Percentiles rank a stretch among this genome's conserved stretches.
phyloP scores from a whole-genome alignment of 2,329 filamentous ascomycete genomes.

The Aspergillus pseudonomiae region DNA sequence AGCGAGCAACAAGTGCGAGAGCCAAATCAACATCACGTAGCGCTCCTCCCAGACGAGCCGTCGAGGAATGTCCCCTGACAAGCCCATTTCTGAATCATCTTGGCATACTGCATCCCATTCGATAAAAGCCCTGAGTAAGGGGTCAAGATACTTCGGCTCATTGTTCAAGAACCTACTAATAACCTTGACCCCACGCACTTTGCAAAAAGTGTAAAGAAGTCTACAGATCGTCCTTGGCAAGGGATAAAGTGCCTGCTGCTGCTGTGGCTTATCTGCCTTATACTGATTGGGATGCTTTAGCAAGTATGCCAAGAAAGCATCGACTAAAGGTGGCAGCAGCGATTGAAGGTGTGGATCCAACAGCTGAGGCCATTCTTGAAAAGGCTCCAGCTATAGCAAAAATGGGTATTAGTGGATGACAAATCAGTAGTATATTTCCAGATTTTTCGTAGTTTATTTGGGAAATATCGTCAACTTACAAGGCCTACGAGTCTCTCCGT shows the following conservation, averaged over 20 bases:
- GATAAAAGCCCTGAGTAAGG: conserved; percentile 75
- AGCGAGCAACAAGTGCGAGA: conserved; percentile 77
- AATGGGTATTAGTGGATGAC: conserved; percentile 2
- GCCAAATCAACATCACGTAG: conserved; percentile 86
- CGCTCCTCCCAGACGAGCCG: conserved; percentile 80
- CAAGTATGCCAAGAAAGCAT: conserved; percentile 73
- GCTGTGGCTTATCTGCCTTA: conserved; percentile 37
- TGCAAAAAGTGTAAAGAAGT: conserved; percentile 88
- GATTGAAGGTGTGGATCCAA: conserved; percentile 80
- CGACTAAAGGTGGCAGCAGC: conserved; percentile 73
- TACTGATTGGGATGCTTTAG: conserved; percentile 45
- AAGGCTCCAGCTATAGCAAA: conserved; percentile 70
- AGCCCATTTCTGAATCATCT: conserved; percentile 17
- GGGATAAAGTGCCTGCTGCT: conserved; percentile 46
- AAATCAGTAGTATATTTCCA: conserved; percentile 8
- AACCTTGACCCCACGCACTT: conserved; percentile 90
- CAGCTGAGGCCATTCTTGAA: conserved; percentile 93
- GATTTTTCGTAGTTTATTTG: conserved; percentile 1
- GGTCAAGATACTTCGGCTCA: conserved; percentile 82
- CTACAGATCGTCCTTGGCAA: conserved; percentile 73
- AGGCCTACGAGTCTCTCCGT: conserved; percentile 43
- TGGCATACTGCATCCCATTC: conserved; percentile 45
- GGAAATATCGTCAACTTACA: conserved; percentile 33
- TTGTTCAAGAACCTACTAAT: conserved; percentile 89
- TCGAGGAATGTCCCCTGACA: conserved; percentile 24